Evolutionary conservation across 352 stramenopile species (phyloP), one percentile per base, ranked within the genome.

Genomic region (Blastocystis sp.): DNA sequence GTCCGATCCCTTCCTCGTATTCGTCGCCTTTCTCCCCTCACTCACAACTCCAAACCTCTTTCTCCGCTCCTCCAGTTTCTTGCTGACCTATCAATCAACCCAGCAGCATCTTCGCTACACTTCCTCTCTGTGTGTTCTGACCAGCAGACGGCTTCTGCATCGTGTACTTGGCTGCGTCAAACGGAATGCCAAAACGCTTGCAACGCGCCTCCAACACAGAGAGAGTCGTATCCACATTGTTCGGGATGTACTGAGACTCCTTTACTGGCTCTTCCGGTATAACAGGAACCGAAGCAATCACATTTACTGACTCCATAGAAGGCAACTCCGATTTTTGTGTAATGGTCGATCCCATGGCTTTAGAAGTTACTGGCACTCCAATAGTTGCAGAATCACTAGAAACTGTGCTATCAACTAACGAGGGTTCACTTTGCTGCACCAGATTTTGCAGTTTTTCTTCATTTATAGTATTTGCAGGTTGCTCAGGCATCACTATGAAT

Each of bases 181-280:
- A 80, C 3, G 70, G 70, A 37, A 80, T 80, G 6, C 70, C 70
- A 62, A 80, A 80, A 13, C 70, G 70, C 23, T 80, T 80, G 45
- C 70, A 80, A 39, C 70, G 70, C 7, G 70, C 70, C 20, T 80
- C 70, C 47, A 80, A 23, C 7, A 47, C 34, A 47, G 70, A n/a
- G 9, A 64, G 45, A 3, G 9, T 43, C 15, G 45, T 80, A 64
- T 80, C 47, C 0, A 80, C 70, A 4, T 20, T 26, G 34, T 66
- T 66, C 56, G n/a, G 9, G 1, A 37, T 37, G 29, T 34, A 34
- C 29, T 34, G 29, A 34, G 29, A 34, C 56, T 66, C 56, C 37
- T n/a, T 66, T 66, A 39, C 18, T 13, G 15, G 56, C 56, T n/a
- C 8, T 37, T 66, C 9, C 56, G 13, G 11, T 1, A 39, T n/a